Percentiles rank a stretch among this genome's conserved stretches.
These are phyloP conservation scores for Termitomyces heimii DNA, from an alignment of 768 basidiomycete species.

Conservation along the genomic window DNA sequence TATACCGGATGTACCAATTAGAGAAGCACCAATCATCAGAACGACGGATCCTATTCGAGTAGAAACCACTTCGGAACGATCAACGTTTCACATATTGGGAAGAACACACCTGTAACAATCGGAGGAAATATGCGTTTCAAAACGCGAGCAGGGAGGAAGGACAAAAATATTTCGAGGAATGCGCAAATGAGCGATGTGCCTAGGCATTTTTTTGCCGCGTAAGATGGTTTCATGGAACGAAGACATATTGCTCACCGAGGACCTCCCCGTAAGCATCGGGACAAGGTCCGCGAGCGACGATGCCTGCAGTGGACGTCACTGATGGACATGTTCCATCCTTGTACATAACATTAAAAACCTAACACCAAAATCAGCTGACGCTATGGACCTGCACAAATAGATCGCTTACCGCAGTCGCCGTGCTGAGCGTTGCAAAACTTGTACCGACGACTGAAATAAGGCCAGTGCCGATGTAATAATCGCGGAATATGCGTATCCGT, in stretches of 20 bases:
- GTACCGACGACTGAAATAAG: conserved; percentile 78
- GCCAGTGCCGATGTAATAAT: conserved; percentile 76
- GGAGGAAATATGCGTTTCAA: conserved; percentile 73
- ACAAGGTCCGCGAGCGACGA: conserved; percentile 51
- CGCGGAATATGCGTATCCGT: conserved; percentile 48
- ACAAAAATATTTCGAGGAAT: conserved; percentile 74
- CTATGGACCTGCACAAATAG: neutral
- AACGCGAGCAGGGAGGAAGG: conserved; percentile 62
- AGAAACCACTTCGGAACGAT: neutral
- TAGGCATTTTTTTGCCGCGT: conserved; percentile 14
- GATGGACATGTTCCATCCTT: conserved; percentile 71
- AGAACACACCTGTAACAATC: conserved; percentile 58
- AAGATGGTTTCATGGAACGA: neutral
- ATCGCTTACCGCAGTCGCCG: conserved; percentile 53
- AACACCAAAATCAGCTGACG: neutral
- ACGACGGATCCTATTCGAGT: conserved; percentile 58
- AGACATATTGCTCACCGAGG: conserved; percentile 39
- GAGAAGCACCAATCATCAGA: conserved; percentile 72
- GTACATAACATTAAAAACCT: conserved; percentile 79
- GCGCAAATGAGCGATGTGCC: conserved; percentile 75
- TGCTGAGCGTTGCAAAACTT: conserved; percentile 73
- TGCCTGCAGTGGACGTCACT: conserved; percentile 50
- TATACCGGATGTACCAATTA: conserved; percentile 70
- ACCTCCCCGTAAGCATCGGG: conserved; percentile 80
- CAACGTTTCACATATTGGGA: neutral